These are phyloP conservation scores for Epichloe sibirici DNA, from an alignment of 2,329 filamentous ascomycete genomes.

Conservation along the genomic window DNA sequence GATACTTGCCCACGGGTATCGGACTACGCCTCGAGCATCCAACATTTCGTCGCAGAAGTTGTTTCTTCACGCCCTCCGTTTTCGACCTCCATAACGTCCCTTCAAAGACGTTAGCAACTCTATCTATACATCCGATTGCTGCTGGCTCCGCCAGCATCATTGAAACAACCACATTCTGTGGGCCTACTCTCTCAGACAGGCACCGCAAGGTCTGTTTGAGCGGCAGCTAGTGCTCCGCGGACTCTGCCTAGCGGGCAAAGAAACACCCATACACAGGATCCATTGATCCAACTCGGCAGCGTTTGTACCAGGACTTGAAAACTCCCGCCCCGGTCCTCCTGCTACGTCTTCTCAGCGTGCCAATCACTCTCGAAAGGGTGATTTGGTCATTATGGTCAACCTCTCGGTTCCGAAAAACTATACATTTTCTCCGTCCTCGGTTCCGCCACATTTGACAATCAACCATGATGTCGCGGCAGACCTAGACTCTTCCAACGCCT, in stretches of 20 bases:
- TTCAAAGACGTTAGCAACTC: slow-evolving; percentile 46
- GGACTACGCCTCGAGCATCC: slow-evolving; percentile 57
- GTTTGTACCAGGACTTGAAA: not conserved
- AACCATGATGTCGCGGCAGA: slow-evolving; percentile 90
- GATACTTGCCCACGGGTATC: slow-evolving; percentile 75
- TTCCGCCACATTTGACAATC: slow-evolving; percentile 85
- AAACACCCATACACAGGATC: not conserved
- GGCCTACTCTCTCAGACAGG: slow-evolving; percentile 96
- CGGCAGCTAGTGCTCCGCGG: slow-evolving; percentile 93
- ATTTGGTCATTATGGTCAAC: slow-evolving; percentile 53
- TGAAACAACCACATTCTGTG: slow-evolving; percentile 55
- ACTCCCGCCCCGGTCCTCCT: not conserved
- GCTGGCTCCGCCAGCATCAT: slow-evolving; percentile 82
- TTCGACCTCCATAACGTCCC: slow-evolving; percentile 84
- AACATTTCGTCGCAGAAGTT: slow-evolving; percentile 80
- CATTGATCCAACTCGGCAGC: not conserved
- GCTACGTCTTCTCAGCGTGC: not conserved
- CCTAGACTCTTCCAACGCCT: slow-evolving; percentile 89
- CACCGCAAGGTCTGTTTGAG: slow-evolving; percentile 93
- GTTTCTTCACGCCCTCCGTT: slow-evolving; percentile 71
- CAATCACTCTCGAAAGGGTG: not conserved
- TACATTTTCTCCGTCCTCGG: slow-evolving; percentile 70
- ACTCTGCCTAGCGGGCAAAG: slow-evolving; percentile 33
- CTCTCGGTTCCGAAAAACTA: slow-evolving; percentile 69
- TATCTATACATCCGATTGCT: slow-evolving; percentile 39